phyloP scores from a whole-genome alignment of 2,329 filamentous ascomycete species.

The Aspergillus quadrilineatus region DNA sequence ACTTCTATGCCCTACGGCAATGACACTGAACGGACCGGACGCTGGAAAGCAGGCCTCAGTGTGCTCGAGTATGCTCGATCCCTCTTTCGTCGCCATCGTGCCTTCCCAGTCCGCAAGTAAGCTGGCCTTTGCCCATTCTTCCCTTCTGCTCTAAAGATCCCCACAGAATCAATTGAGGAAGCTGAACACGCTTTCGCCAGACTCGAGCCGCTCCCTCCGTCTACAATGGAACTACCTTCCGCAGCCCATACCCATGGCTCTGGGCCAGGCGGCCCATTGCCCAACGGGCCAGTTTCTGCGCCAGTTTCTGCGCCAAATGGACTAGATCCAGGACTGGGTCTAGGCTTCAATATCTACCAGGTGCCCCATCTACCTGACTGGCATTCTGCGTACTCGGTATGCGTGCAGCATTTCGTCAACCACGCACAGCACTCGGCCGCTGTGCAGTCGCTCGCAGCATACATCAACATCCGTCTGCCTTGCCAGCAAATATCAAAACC shows the following conservation, averaged over 20 bases:
- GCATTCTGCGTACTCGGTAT: conserved; percentile 85
- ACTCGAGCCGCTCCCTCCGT: conserved; percentile 16
- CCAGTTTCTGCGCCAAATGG: conserved; percentile 10
- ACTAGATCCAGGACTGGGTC: background rate
- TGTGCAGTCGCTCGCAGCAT: conserved; percentile 83
- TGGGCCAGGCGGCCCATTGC: background rate
- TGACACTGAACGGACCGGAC: conserved; percentile 31
- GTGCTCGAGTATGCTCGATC: conserved; percentile 29
- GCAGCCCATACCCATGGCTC: background rate
- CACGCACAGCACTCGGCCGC: conserved; percentile 75
- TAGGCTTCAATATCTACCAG: conserved; percentile 40
- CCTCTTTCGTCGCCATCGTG: conserved; percentile 24
- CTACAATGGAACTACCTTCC: conserved; percentile 11
- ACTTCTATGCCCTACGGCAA: conserved; percentile 27
- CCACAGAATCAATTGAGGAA: conserved; percentile 29
- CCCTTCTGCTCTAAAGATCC: conserved; percentile 5
- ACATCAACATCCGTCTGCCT: conserved; percentile 88
- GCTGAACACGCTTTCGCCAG: conserved; percentile 31
- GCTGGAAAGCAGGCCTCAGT: conserved; percentile 33
- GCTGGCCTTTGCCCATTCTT: conserved; percentile 5
- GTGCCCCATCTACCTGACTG: conserved; percentile 71
- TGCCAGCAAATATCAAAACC: conserved; percentile 64
- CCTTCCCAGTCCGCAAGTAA: conserved; percentile 28
- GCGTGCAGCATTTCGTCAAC: conserved; percentile 84
- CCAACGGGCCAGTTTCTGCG: background rate